Base-by-base conservation (phyloP, 225 moss, liverwort and hornwort species). In the Marchantia polymorpha region DNA sequence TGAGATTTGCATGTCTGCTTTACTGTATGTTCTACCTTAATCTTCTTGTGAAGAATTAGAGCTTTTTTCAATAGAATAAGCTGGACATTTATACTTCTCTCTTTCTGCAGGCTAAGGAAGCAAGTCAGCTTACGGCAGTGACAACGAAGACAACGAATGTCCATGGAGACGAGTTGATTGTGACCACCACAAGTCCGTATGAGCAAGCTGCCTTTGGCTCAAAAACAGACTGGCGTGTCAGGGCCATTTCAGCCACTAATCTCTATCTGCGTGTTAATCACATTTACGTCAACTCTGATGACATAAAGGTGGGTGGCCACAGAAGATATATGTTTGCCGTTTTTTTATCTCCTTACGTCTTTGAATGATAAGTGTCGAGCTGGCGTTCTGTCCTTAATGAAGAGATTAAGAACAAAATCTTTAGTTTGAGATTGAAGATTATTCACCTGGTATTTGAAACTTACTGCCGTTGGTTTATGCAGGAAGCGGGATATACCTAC, bases 71-170 rank as follows among this genome's bases (percentile, higher is more conserved):
- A 56, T 14, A 2, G 56, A 56, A 12, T 1, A 56, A n/a, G 82
- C 77, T 23, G 17, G 52, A 19, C 53, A 54, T 19, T 26, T 67
- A 23, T 39, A 39, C 39, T 27, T 19, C 80, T 68, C 11, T 13
- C 86, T 65, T 77, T 67, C 12, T 82, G 70, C 88, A 99, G 99
- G 93, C 99, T 3, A 99, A 99, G 85, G 99, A 99, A 81, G 99
- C 99, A 54, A 99, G 99, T 89, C 99, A 99, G 85, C 88, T 99
- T 64, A 99, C 99, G 1, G 99, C 99, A 75, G 99, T 99, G 59
- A 99, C 99, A 66, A 99, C 99, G 7, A 99, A 99, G 87, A 99
- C 99, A 50, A 99, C 99, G 23, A 99, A 99, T 84, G 99, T 99
- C 46, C 99, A 99, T 76, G 99, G 99, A 85, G 99, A 99, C 89